These are phyloP conservation scores for Pseudisothecium myosuroides DNA, from an alignment of 225 moss, liverwort and hornwort genomes.

Conservation along the genomic window DNA sequence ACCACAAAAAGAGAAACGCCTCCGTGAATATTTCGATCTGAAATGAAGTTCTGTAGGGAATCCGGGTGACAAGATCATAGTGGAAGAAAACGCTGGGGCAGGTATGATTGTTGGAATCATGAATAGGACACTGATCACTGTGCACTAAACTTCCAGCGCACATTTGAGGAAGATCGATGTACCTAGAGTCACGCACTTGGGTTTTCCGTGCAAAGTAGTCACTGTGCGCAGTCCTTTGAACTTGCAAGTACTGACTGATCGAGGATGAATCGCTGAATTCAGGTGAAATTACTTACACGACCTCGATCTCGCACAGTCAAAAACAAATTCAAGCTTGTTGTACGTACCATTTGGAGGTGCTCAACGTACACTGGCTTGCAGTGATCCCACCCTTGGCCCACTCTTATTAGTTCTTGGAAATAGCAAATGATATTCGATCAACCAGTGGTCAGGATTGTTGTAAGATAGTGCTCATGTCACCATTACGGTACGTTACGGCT, in stretches of 20 bases:
- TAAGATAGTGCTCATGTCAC: not conserved
- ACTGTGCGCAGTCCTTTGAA: not conserved
- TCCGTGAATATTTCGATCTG: not conserved
- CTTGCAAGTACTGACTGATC: not conserved
- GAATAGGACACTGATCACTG: not conserved
- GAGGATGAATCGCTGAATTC: not conserved
- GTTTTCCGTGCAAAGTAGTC: not conserved
- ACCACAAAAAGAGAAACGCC: not conserved
- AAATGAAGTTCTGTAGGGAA: not conserved
- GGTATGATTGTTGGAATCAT: not conserved
- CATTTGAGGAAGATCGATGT: too few relatives aligned
- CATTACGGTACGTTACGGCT: not conserved
- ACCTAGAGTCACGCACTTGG: not conserved
- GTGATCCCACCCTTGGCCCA: not conserved
- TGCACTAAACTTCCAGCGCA: not conserved
- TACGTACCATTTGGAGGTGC: too few relatives aligned
- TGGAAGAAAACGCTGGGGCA: not conserved
- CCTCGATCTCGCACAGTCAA: not conserved
- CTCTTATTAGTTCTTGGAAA: not conserved
- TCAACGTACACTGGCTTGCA: not conserved
- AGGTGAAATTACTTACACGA: not conserved
- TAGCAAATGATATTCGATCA: too few relatives aligned
- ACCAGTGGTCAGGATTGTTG: not conserved
- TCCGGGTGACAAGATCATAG: constrained; percentile 16
- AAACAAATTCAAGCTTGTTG: not conserved